Base-by-base conservation (phyloP, 768 basidiomycete genomes). In the Suillus fuscotomentosus region DNA sequence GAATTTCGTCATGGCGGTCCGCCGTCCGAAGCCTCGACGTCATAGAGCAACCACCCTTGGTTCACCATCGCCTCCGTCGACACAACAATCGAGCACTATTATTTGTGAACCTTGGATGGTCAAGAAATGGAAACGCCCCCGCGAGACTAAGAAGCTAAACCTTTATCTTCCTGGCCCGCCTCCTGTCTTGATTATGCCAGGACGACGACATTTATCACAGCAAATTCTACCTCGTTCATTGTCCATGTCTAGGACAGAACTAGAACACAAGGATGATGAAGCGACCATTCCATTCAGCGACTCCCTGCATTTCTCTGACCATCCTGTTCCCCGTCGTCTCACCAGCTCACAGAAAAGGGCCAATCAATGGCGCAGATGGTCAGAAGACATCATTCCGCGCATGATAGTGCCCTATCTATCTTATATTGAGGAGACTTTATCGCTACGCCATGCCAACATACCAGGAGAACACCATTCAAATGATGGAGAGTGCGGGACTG, bases 381-480 rank as follows among this genome's bases (percentile, higher is more conserved):
- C 60, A 3, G 22, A 42, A 17, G 48, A 61, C 4, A 7, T 61
- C 2, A 45, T 61, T 47, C 60, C 8, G 1, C 0, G 5, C 53
- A 55, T 55, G 53, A n/a, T 55, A 55, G 53, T 55, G 34, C 53
- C 53, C 10, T 55, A 55, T n/a, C 53, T 55, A 55, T 55, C 53
- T n/a, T 55, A 55, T n/a, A 13, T 55, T 13, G 10, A 55, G n/a
- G 53, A 55, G 53, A 55, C 53, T 55, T 11, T 36, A 55, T 55
- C 2, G 20, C 34, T 55, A 55, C 4, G 11, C 5, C 53, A 36
- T 36, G 34, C 53, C 53, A 54, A 54, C 20, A 5, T n/a, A n/a
- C 53, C 53, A 55, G 53, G 10, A n/a, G n/a, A n/a, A 20, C 0
- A 20, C n/a, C 53, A n/a, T 55, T 1, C 2, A 6, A 55, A 10